Conservation (phyloP, 2,329 filamentous ascomycete species). For the Pseudogymnoascus sp. region DNA sequence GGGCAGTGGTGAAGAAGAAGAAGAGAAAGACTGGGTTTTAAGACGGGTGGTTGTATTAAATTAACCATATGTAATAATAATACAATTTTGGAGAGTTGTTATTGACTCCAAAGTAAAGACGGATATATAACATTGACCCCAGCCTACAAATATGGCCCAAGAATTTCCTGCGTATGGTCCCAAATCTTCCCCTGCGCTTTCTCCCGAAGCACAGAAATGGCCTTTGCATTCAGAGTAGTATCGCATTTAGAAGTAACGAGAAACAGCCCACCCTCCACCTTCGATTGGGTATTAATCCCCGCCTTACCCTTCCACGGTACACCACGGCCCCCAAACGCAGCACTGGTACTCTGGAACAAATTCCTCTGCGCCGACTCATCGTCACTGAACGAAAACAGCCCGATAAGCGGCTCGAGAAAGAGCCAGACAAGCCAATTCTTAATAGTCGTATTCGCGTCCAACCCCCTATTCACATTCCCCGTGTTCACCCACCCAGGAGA, state of each 20-base stretch:
- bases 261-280: slow-evolving; percentile 28
- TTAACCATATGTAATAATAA: slow-evolving; percentile 5
- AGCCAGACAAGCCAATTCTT: slow-evolving; percentile 29
- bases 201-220: slow-evolving; percentile 25
- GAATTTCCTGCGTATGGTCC: slow-evolving; percentile 30
- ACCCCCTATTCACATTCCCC: slow-evolving; percentile 12
- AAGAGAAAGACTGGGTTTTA: slow-evolving; percentile 39
- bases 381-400: slow-evolving; percentile 24
- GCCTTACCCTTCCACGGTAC: slow-evolving; percentile 28
- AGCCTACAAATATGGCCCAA: slow-evolving; percentile 19
- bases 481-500: slow-evolving; percentile 32
- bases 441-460: slow-evolving; percentile 17
- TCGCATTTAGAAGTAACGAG: slow-evolving; percentile 30
- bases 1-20: slow-evolving; percentile 35
- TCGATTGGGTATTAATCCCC: slow-evolving; percentile 26
- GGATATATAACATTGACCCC: not conserved
- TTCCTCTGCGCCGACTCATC: slow-evolving; percentile 31
- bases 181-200: slow-evolving; percentile 27
- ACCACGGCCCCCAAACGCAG: slow-evolving; percentile 31
- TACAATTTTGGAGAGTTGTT: not conserved
- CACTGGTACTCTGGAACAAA: slow-evolving; percentile 32
- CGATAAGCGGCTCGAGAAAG: slow-evolving; percentile 29
- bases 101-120: not conserved
- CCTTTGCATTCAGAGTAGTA: slow-evolving; percentile 28
- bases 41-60: not conserved